These are phyloP conservation scores for Stagonosporopsis cucurbitacearum DNA, from an alignment of 2,329 filamentous ascomycete species.

Conservation along the genomic window DNA sequence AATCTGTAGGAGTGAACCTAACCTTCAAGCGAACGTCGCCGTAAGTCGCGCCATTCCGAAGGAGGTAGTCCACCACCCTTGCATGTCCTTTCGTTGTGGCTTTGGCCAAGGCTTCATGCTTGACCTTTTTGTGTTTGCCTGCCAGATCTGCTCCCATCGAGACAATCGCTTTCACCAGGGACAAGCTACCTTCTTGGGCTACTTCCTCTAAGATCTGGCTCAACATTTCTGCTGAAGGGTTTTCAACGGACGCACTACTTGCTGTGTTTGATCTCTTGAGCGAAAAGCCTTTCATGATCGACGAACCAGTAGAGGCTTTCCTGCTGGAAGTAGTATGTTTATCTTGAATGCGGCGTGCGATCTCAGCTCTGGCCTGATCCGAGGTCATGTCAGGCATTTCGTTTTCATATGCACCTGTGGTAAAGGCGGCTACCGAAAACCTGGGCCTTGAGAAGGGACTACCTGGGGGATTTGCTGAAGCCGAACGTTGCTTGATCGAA, in stretches of 20 bases:
- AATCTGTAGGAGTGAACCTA: conserved; percentile 20
- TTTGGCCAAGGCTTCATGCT: conserved; percentile 27
- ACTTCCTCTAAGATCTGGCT: conserved; percentile 24
- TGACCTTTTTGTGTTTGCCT: conserved; percentile 21
- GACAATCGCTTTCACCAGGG: conserved; percentile 23
- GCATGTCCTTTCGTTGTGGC: conserved; percentile 23
- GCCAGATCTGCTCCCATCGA: conserved; percentile 18
- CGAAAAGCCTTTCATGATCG: conserved; percentile 22
- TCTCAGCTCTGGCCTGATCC: conserved; percentile 22
- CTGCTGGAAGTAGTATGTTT: conserved; percentile 7
- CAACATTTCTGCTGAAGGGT: conserved; percentile 12
- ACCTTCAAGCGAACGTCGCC: conserved; percentile 22
- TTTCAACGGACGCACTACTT: not conserved
- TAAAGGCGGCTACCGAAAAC: conserved; percentile 21
- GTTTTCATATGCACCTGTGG: conserved; percentile 13
- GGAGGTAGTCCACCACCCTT: conserved; percentile 22
- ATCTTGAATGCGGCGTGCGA: conserved; percentile 17
- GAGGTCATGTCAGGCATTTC: conserved; percentile 19
- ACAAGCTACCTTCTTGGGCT: conserved; percentile 22
- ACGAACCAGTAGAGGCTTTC: conserved; percentile 11
- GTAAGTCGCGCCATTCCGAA: conserved; percentile 25
- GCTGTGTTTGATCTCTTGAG: conserved; percentile 20
- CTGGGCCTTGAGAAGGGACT: conserved; percentile 17
- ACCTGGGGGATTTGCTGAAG: conserved; percentile 2
- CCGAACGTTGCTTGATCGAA: conserved; percentile 4